Percentiles rank a stretch among this genome's conserved stretches.
Evolutionary conservation across 1,284 basidiomycete species (phyloP).

Genomic region (Athelia sp.): DNA sequence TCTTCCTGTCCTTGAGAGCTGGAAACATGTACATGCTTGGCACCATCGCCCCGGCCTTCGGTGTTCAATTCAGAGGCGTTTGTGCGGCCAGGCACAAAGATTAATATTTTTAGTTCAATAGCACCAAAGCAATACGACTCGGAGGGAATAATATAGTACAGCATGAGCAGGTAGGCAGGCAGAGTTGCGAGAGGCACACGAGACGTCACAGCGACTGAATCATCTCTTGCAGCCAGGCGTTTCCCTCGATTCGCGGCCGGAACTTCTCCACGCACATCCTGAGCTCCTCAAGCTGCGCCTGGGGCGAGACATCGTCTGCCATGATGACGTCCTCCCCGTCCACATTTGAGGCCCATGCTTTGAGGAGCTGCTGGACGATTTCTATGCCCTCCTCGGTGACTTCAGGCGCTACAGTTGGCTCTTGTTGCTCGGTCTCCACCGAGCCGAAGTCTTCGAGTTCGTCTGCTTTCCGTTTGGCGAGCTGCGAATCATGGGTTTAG

Average conservation of each 20-base stretch:
- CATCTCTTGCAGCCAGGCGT: slow-evolving; percentile 88
- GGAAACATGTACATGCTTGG: too few relatives aligned
- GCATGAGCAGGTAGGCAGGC: too few relatives aligned
- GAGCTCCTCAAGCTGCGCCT: slow-evolving; percentile 64
- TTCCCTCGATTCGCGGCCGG: slow-evolving; percentile 64
- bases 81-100: too few relatives aligned
- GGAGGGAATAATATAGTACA: too few relatives aligned
- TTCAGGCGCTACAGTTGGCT: slow-evolving; percentile 46
- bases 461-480: slow-evolving; percentile 93
- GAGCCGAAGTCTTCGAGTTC: slow-evolving; percentile 92
- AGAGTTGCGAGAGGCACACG: too few relatives aligned
- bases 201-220: too few relatives aligned
- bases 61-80: too few relatives aligned
- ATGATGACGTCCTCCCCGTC: slow-evolving; percentile 40
- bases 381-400: slow-evolving; percentile 76
- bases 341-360: slow-evolving; percentile 51
- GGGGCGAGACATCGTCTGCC: slow-evolving; percentile 40
- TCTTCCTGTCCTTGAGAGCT: too few relatives aligned
- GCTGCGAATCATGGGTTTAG: slow-evolving; percentile 44
- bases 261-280: slow-evolving; percentile 64
- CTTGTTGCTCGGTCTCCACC: slow-evolving; percentile 30
- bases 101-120: too few relatives aligned
- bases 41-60: too few relatives aligned
- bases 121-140: too few relatives aligned
- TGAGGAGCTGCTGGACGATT: slow-evolving; percentile 78